A percentile compares a stretch with the other conserved stretches of the same genome.
These are phyloP conservation scores for Fusarium mexicanum DNA, from an alignment of 2,329 filamentous ascomycete genomes.

Conservation along the genomic window DNA sequence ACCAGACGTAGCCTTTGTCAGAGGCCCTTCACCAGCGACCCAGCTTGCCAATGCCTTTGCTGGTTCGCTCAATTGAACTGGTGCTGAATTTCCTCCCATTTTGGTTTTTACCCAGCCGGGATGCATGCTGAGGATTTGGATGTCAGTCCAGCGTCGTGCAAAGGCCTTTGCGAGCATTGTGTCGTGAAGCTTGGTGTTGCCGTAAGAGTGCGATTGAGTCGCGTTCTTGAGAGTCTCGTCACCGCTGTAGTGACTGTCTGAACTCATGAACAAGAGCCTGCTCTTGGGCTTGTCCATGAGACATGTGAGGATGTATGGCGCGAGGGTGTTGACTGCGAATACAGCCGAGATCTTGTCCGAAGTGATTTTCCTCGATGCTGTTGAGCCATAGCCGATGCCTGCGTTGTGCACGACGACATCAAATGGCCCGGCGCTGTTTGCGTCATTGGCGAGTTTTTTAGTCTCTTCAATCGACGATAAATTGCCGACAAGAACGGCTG, in stretches of 20 bases:
- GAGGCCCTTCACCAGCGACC: constrained; percentile 21
- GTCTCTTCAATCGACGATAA: constrained; percentile 31
- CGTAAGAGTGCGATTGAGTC: constrained; percentile 28
- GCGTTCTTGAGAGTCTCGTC: constrained; percentile 23
- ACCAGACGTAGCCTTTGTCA: constrained; percentile 5
- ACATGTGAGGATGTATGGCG: constrained; percentile 29
- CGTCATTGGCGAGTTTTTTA: constrained; percentile 27
- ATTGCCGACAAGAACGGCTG: constrained; percentile 17
- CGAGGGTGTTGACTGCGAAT: constrained; percentile 32
- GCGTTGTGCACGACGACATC: constrained; percentile 35
- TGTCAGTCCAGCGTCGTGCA: constrained; percentile 18
- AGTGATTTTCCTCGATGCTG: constrained; percentile 11
- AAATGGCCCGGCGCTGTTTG: constrained; percentile 24
- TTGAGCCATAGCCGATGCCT: constrained; percentile 32
- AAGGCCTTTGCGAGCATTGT: constrained; percentile 35
- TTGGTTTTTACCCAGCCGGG: constrained; percentile 37
- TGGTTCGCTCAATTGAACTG: constrained; percentile 7
- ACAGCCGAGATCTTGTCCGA: constrained; percentile 28
- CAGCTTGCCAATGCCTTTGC: constrained; percentile 22
- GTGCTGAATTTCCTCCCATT: constrained; percentile 29
- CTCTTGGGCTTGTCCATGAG: constrained; percentile 27
- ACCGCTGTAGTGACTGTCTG: constrained; percentile 29
- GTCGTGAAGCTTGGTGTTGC: constrained; percentile 35
- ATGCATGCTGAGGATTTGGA: constrained; percentile 34
- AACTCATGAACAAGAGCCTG: constrained; percentile 30